These are phyloP conservation scores for Prunus armeniaca DNA, from an alignment of 306 rosid genomes.

Conservation along the genomic window DNA sequence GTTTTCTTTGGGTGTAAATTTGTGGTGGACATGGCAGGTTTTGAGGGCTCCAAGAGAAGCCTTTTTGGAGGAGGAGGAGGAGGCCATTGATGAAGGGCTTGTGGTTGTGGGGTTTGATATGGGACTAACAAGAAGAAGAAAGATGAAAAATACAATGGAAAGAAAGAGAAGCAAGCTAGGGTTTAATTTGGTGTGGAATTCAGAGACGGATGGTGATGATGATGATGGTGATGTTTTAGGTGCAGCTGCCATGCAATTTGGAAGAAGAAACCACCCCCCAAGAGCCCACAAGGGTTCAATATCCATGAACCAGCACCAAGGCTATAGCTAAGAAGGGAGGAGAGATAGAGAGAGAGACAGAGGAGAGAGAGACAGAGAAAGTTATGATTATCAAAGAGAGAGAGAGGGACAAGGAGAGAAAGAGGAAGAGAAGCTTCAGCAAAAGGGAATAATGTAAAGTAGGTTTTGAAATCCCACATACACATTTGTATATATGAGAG, in stretches of 20 bases:
- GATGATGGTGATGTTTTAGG: slow-evolving; percentile 49
- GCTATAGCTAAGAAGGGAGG: slow-evolving; percentile 35
- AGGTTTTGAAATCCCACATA: slow-evolving; percentile 54
- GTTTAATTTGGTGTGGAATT: slow-evolving; percentile 43
- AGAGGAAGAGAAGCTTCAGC: slow-evolving; percentile 65
- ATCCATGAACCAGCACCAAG: slow-evolving; percentile 95
- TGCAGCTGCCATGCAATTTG: slow-evolving; percentile 86
- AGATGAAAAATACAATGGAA: slow-evolving; percentile 46
- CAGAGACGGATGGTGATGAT: slow-evolving; percentile 42
- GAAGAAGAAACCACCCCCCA: slow-evolving; percentile 97
- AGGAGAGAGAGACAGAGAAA: slow-evolving; percentile 11
- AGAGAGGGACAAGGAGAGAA: slow-evolving; percentile 8
- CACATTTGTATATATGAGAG: slow-evolving; percentile 38
- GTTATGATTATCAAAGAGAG: background rate
- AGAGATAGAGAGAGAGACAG: slow-evolving; percentile 13
- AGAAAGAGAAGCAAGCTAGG: slow-evolving; percentile 40
- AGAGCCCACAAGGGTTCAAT: slow-evolving; percentile 95
- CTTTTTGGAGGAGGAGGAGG: slow-evolving; percentile 25
- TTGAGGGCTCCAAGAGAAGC: slow-evolving; percentile 37
- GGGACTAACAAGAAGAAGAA: slow-evolving; percentile 53
- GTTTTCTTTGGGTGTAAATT: slow-evolving; percentile 44
- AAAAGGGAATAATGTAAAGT: slow-evolving; percentile 61
- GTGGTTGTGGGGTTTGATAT: slow-evolving; percentile 29
- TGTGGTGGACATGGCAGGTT: slow-evolving; percentile 35
- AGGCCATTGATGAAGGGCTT: slow-evolving; percentile 36